A percentile compares a stretch with the other conserved stretches of the same genome.
phyloP scores from a whole-genome alignment of 139 green algal species.

The Klebsormidium nitens region DNA sequence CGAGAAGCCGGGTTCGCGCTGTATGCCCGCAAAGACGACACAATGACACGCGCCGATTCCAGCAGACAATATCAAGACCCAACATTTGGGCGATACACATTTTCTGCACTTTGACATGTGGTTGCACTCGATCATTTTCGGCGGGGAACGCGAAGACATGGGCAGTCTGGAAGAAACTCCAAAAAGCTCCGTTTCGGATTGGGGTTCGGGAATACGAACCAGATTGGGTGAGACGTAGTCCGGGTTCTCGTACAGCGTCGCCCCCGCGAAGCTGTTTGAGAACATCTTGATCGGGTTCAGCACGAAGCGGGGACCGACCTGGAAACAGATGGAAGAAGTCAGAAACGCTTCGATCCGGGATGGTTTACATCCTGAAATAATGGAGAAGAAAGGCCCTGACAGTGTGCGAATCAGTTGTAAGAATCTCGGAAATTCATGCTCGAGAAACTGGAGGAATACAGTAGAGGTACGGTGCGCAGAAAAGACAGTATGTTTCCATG shows the following conservation, averaged over 20 bases:
- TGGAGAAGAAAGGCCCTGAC: too few relatives aligned
- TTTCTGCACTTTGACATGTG: background rate
- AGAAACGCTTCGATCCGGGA: too few relatives aligned
- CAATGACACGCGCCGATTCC: background rate
- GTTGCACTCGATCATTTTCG: background rate
- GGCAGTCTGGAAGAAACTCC: background rate
- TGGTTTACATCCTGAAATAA: too few relatives aligned
- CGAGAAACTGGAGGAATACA: too few relatives aligned
- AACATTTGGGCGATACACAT: background rate
- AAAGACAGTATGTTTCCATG: too few relatives aligned
- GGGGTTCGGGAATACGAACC: constrained; percentile 49
- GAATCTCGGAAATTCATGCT: too few relatives aligned
- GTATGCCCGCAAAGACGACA: background rate
- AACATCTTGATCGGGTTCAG: constrained; percentile 91
- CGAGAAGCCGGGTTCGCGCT: too few relatives aligned
- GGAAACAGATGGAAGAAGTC: background rate
- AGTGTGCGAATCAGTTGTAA: too few relatives aligned
- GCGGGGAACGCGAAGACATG: background rate
- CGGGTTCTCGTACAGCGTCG: constrained; percentile 87
- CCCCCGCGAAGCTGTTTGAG: constrained; percentile 75
- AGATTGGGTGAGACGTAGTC: constrained; percentile 86
- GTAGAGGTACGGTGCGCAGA: too few relatives aligned
- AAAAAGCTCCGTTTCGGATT: background rate
- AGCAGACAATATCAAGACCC: background rate
- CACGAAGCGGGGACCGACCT: constrained; percentile 77